Base-by-base conservation (phyloP, 1,284 basidiomycete species). In the Tylopilus sp. region DNA sequence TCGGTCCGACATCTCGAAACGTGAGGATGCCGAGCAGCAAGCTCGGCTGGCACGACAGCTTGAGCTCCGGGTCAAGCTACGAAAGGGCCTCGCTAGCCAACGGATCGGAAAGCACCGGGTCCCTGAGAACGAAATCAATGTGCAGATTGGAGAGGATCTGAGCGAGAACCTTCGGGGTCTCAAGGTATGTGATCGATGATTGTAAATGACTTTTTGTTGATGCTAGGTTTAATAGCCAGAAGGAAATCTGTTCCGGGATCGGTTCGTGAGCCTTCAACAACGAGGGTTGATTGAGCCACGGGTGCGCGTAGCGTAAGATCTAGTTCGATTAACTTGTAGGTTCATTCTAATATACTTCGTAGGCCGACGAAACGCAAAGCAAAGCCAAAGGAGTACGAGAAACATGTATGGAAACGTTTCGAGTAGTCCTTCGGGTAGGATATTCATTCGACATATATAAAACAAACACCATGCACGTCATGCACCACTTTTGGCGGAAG, bases 91-190 rank as follows among this genome's bases (percentile, higher is more conserved):
- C 17, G 82, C 74, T 40, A 91, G 84, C 33, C 74, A 84, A 70
- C 82, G 81, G 67, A 60, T 96, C 8, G 88, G 94, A 24, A 92
- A 87, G 71, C 83, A 92, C 64, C 77, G 80, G 42, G 88, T 97
- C 0, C 84, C 82, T 2, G 83, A 85, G 60, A 79, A 76, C 8
- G 76, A 81, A 24, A 79, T 94, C 9, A 87, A 89, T 44, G 94
- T 98, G 15, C 95, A 98, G 71, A 80, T 96, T 0, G 92, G 91
- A 7, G 94, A 98, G 61, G 94, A 98, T 65, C 72, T 98, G 36
- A 88, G 84, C 53, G 96, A 98, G 71, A 92, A 79, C 64, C 72
- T 98, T 61, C 76, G 95, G 45, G 86, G 80, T 47, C 73, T 99
- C 61, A 94, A 94, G 82, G 92, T 91, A 55, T 31, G 78, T 70